Evolutionary conservation across 164 flowering plant genomes (phyloP), one percentile per base, ranked within the genome.

Genomic region (Aristolochia contorta): DNA sequence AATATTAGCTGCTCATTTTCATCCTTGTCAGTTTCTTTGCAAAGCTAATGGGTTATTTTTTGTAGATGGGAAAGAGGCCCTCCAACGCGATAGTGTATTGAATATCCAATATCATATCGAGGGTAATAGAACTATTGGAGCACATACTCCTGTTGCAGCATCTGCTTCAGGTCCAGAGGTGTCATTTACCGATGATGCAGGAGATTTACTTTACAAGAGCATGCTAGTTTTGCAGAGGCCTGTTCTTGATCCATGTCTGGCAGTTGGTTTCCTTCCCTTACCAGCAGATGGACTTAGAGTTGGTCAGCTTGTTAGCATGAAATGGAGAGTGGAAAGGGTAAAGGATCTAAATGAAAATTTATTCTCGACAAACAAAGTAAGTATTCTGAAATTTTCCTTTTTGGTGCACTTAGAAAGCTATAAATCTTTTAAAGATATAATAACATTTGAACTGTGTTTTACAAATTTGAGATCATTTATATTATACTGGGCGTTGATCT

Each of bases 191-290:
- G 59, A 37, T 62, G 68, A 57, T 25, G 65, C 68, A 43, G 66
- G 72, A 58, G 70, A 70, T 50, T 69, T 88, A 71, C 72, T 83
- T 58, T 94, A 88, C 78, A 82, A 72, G 78, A 82, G 91, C 74
- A 84, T 84, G 60, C 71, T 94, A 72, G 77, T 74, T 67, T 73
- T 94, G 62, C 93, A 88, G 65, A 77, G 85, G 65, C 96, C 96
- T 58, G 89, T 91, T 54, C 85, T 85, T 58, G 91, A 94, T 41
- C 99, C 97, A 32, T 85, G 84, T 75, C 59, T 91, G 61, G 93
- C 97, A n/a, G 91, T 91, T 77, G 99, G 97, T 60, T 91, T 94
- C 70, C 91, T 91, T 63, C 91, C 99, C 58, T 82, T 94, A 51
- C 85, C 91, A 56, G 82, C 87, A n/a, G 76, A 53, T 68, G 77